Percentiles rank a stretch among this genome's conserved stretches.
Evolutionary conservation across 2,329 filamentous ascomycete genomes (phyloP).

Genomic region (Ceratocystis cacaofunesta): DNA sequence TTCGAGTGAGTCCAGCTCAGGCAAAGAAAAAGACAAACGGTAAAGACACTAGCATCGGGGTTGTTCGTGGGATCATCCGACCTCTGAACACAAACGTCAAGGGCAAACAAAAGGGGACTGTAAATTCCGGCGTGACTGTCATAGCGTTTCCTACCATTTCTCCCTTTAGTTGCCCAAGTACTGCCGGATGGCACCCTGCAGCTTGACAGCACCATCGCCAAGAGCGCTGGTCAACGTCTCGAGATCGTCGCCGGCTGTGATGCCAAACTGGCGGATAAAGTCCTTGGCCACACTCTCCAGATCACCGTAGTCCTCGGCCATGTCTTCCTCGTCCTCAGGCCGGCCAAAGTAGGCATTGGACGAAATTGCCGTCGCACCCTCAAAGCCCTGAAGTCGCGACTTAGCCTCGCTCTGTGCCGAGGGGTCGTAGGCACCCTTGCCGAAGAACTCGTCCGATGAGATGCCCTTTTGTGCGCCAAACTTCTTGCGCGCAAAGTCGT

Average conservation of each 20-base stretch:
- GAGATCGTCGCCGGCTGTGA: constrained; percentile 88
- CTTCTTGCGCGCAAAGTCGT: constrained; percentile 72
- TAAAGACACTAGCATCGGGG: background rate
- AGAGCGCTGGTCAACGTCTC: constrained; percentile 75
- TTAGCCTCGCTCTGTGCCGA: constrained; percentile 73
- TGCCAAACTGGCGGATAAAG: constrained; percentile 86
- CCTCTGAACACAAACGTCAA: background rate
- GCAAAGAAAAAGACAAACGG: background rate
- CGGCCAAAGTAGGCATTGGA: constrained; percentile 96
- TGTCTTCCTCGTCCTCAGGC: constrained; percentile 58
- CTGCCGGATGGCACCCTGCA: constrained; percentile 60
- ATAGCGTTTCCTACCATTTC: background rate
- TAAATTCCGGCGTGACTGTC: background rate
- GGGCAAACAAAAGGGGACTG: background rate
- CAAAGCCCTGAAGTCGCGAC: constrained; percentile 74
- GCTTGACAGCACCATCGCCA: constrained; percentile 68
- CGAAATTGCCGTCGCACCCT: constrained; percentile 81
- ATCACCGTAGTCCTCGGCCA: constrained; percentile 68
- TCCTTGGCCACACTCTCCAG: constrained; percentile 89
- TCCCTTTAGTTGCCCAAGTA: constrained; percentile 43
- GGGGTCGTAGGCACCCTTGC: constrained; percentile 74
- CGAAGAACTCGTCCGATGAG: constrained; percentile 96
- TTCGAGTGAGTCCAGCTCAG: constrained; percentile 7
- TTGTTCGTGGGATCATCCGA: background rate
- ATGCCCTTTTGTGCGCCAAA: constrained; percentile 92